These are phyloP conservation scores for Aspergillus flavus DNA, from an alignment of 2,329 filamentous ascomycete genomes.

Conservation along the genomic window DNA sequence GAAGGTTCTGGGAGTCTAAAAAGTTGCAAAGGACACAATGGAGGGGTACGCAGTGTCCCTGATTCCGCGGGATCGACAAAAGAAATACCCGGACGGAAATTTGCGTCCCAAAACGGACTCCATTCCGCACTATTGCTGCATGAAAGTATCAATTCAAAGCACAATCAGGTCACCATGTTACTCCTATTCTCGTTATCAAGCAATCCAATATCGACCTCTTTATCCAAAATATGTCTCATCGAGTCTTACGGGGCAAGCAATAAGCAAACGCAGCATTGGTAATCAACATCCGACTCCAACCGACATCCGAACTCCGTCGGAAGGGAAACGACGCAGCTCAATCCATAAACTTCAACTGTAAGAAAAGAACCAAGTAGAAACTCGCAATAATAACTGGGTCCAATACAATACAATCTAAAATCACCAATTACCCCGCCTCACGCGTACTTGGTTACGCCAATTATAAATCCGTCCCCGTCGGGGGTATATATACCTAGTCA, in stretches of 20 bases:
- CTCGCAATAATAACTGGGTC: not conserved
- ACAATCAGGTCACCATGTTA: not conserved
- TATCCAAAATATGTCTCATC: not conserved
- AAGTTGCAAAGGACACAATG: slow-evolving; percentile 55
- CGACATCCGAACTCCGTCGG: slow-evolving; percentile 10
- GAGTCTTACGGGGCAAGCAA: not conserved
- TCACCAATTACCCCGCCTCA: not conserved
- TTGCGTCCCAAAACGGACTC: not conserved
- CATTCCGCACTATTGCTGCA: not conserved
- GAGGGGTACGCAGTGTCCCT: not conserved
- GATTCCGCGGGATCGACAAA: slow-evolving; percentile 2
- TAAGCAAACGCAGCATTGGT: not conserved
- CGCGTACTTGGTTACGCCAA: not conserved
- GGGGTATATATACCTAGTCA: not conserved
- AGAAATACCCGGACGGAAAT: not conserved
- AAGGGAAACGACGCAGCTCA: not conserved
- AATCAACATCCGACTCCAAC: slow-evolving; percentile 12
- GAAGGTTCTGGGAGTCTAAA: slow-evolving; percentile 86
- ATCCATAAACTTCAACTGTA: not conserved
- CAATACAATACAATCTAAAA: not conserved
- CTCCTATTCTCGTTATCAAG: not conserved
- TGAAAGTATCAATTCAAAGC: not conserved
- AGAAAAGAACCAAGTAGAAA: not conserved
- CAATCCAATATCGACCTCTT: not conserved
- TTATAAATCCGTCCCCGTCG: not conserved